Conservation (phyloP, 1,139 yeast species). For the Sugiyamaella novakii region DNA sequence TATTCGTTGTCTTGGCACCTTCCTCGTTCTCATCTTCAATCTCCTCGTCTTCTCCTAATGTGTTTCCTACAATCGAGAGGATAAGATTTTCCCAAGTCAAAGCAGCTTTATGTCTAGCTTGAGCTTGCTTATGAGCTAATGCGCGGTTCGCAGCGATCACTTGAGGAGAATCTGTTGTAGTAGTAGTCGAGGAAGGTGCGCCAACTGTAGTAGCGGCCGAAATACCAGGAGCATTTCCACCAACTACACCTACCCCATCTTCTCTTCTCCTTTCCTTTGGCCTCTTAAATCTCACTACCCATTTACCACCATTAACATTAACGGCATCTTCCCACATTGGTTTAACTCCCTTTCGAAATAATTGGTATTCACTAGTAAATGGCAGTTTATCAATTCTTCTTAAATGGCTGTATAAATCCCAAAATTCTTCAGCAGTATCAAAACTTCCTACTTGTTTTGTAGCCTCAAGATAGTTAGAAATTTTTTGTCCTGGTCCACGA, state of each 20-base stretch:
- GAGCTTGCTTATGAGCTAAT: conserved; percentile 20
- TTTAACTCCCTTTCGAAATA: conserved; percentile 64
- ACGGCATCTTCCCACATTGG: conserved; percentile 76
- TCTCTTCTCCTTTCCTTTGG: conserved; percentile 31
- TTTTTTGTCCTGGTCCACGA: conserved; percentile 43
- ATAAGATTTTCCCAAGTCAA: conserved; percentile 42
- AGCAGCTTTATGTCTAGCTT: conserved; percentile 36
- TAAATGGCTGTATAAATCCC: conserved; percentile 55
- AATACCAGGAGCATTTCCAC: too few relatives aligned
- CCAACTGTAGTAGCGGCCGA: conserved; percentile 5
- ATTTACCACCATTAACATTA: conserved; percentile 65
- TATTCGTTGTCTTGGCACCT: neutral
- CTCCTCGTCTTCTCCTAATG: conserved; percentile 29
- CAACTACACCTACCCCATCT: neutral
- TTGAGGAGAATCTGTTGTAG: neutral
- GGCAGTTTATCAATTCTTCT: conserved; percentile 53
- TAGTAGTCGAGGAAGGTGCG: conserved; percentile 1
- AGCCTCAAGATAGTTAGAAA: conserved; percentile 41
- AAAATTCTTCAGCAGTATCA: conserved; percentile 61
- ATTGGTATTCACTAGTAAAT: conserved; percentile 59
- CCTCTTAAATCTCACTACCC: conserved; percentile 57
- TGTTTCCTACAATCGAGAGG: conserved; percentile 41
- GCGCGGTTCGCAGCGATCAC: conserved; percentile 13
- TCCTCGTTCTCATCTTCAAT: neutral
- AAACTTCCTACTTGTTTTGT: conserved; percentile 41